Evolutionary conservation across 495 filamentous ascomycete genomes (phyloP).

Genomic region (Stereocaulon alpinum): DNA sequence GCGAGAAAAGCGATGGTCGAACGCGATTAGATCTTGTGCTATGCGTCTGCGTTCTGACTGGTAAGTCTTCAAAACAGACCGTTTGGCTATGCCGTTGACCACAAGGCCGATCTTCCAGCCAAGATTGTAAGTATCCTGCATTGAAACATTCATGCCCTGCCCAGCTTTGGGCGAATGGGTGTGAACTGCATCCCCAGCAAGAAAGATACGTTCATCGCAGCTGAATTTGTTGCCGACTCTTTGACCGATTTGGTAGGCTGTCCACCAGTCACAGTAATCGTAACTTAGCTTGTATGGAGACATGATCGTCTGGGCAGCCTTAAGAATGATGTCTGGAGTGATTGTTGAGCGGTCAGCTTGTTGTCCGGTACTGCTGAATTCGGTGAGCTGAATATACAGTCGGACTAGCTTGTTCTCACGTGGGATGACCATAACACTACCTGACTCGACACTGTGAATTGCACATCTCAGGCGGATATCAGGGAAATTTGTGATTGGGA

Average conservation of each 20-base stretch:
- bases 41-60: constrained; percentile 56
- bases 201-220: constrained; percentile 50
- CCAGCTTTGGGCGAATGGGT: constrained; percentile 63
- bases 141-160: constrained; percentile 65
- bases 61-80: constrained; percentile 56
- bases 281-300: constrained; percentile 52
- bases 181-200: constrained; percentile 53
- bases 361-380: constrained; percentile 30
- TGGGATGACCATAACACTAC: constrained; percentile 59
- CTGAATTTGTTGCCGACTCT: constrained; percentile 57
- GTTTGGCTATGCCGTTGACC: constrained; percentile 40
- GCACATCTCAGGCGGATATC: constrained; percentile 60
- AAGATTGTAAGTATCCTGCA: constrained; percentile 58
- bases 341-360: constrained; percentile 45
- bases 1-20: constrained; percentile 51
- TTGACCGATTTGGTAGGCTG: constrained; percentile 59
- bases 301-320: constrained; percentile 49
- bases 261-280: constrained; percentile 57
- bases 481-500: constrained; percentile 59
- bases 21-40: constrained; percentile 63
- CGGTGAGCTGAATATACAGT: constrained; percentile 59
- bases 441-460: constrained; percentile 52
- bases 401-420: constrained; percentile 57
- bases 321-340: constrained; percentile 46
- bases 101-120: constrained; percentile 65